Base-by-base conservation (phyloP, 108 stramenopile species). In the Nitzschia sp. region DNA sequence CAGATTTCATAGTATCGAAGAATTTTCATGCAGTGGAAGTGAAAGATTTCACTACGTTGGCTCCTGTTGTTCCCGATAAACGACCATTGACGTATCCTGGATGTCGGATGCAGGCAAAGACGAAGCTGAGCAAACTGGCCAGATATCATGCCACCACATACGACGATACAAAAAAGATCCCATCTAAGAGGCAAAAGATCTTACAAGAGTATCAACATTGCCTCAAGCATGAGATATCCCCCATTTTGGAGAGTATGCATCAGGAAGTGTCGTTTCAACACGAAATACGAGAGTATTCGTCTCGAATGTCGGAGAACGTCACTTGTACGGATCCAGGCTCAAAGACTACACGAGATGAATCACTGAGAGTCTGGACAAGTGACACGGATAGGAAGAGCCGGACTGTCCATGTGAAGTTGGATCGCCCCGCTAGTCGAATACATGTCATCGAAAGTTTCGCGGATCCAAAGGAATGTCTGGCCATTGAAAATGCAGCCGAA, bases 401-500 rank as follows among this genome's bases (percentile, higher is more conserved):
- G 51, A 41, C 50, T 44, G 89, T 90, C 1, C 57, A 73, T 8
- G 70, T 90, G 0, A 72, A 88, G 78, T 70, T 89, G 41, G 82
- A 89, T 64, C 77, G 89, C 5, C 81, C 89, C 9, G 73, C 82
- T 5, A 75, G 78, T 21, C 78, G 76, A 48, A 89, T 96, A 70
- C 89, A 91, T 67, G 65, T 86, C 14, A 60, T 94, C 15, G 75
- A 91, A 24, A 67, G 88, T 44, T 96, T 96, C 60, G 69, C 89
- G 11, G 71, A 74, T 6, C 75, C 64, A 0, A 89, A 92, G 17
- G 95, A 96, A 58, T 96, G 95, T 67, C 53, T 53, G 40, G 89
- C 86, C 12, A 78, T 94, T 65, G 76, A 84, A 69, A 70, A 76
- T 15, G 67, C 53, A 42, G 90, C 87, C 9, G 58, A 48, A 41